Base-by-base conservation (phyloP, 495 filamentous ascomycete genomes). In the Bacidia rubella region DNA sequence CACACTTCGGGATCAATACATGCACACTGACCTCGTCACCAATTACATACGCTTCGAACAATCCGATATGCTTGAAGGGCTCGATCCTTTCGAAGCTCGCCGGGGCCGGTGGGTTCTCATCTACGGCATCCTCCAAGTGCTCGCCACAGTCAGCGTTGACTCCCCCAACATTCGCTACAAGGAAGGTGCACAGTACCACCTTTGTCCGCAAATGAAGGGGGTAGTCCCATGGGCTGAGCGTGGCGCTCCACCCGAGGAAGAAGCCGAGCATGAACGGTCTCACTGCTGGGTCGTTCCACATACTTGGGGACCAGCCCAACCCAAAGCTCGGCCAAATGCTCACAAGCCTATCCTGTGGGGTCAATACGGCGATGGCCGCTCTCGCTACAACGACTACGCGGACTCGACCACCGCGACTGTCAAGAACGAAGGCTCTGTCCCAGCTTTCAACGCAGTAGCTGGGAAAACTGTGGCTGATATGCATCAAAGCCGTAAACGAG, bases 31-130 rank as follows among this genome's bases (percentile, higher is more conserved):
- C 24, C 71, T 85, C 2, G 76, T 85, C 48, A 79, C 85, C 25
- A 71, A 70, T 25, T 84, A 82, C 58, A 67, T 72, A 49, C 73
- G 72, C 49, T 83, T 82, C 58, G 83, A 87, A 51, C 82, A 83
- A 58, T 55, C 64, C 0, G 76, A 82, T 54, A 62, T 60, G 22
- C 57, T 74, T 11, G 59, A 62, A 17, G 62, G 65, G 23, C 61
- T 77, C 22, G 71, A 80, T 51, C 80, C 78, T 2, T 74, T 68
- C 44, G 72, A 70, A 15, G 80, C 80, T 22, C 78, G 81, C 2
- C 75, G 76, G 26, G 80, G 80, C 32, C 78, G 85, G 47, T 89
- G 85, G 85, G 67, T 86, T 2, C 65, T 88, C 11, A 74, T 88
- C 35, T 89, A 89, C 62, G 76, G 79, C 27, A 69, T 83, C 12